Evolutionary conservation across 73 alveolate genomes (phyloP).

Genomic region (Tetrahymena elliotti): DNA sequence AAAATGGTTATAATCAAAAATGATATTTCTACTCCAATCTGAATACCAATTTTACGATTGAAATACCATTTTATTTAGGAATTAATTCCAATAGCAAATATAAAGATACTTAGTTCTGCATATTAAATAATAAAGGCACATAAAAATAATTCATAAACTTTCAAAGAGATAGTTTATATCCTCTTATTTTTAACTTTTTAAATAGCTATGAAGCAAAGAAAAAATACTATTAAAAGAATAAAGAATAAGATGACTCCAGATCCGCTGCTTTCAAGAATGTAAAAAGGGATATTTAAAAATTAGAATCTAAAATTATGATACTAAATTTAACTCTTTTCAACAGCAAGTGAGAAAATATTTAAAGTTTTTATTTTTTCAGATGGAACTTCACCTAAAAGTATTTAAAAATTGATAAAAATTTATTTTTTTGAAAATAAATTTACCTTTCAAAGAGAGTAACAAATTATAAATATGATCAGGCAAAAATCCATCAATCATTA

Average conservation of each 20-base stretch:
- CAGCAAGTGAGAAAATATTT: no score
- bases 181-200: background rate
- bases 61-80: background rate
- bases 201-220: no score
- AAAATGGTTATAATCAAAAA: no score
- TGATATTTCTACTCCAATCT: no score
- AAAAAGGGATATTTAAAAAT: no score
- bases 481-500: background rate
- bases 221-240: background rate
- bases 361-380: background rate
- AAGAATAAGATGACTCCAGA: background rate
- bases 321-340: no score
- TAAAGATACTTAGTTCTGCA: background rate
- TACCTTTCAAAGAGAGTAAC: background rate
- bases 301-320: no score
- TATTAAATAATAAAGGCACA: background rate
- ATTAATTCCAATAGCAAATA: background rate
- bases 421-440: no score
- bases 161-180: no score
- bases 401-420: no score
- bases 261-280: no score
- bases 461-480: background rate
- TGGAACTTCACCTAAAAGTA: background rate
- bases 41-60: background rate
- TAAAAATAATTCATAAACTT: background rate